Evolutionary conservation across 176 grass and related monocot species (phyloP), one percentile per base, ranked within the genome.

Genomic region (Otatea glauca): DNA sequence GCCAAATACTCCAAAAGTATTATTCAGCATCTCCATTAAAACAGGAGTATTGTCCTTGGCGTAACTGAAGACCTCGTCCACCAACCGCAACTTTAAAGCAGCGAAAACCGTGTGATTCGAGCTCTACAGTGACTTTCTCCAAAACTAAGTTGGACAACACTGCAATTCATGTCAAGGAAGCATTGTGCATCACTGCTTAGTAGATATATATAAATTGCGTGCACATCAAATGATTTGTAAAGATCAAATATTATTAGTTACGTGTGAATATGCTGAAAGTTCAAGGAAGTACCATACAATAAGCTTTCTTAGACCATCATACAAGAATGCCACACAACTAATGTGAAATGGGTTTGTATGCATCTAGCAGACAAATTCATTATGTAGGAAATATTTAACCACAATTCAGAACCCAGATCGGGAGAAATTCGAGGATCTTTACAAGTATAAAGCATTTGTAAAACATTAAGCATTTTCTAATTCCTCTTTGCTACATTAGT

Each of bases 51-150:
- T 81, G 89, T 62, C 72, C 80, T 76, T 44, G 77, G 23, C 51
- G 78, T 65, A 95, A 71, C 84, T 98, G 84, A 27, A 98, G 83
- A 42, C 96, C 96, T 83, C 25, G 74, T 47, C 96, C 96, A 83
- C 96, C 96, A 60, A 90, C 96, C 81, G 89, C 83, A 37, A 90
- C 93, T 86, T 81, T 89, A 43, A 95, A 98, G 86, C 91, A 93
- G 59, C 81, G 73, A 77, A 90, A 98, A 66, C 91, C 91, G 27
- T 82, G 76, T 35, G 84, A 88, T 61, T 92, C 87, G 1, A 98
- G 87, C 73, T 98, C 91, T n/a, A 55, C n/a, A 27, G 83, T 81
- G 10, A 93, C 83, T 59, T 95, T 93, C 21, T 95, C 82, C 60
- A 82, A 39, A 70, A 91, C 88, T 25, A 75, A 70, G 50, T 29